These are phyloP conservation scores for Monosporascus sp. DNA, from an alignment of 2,329 filamentous ascomycete genomes.

Conservation along the genomic window DNA sequence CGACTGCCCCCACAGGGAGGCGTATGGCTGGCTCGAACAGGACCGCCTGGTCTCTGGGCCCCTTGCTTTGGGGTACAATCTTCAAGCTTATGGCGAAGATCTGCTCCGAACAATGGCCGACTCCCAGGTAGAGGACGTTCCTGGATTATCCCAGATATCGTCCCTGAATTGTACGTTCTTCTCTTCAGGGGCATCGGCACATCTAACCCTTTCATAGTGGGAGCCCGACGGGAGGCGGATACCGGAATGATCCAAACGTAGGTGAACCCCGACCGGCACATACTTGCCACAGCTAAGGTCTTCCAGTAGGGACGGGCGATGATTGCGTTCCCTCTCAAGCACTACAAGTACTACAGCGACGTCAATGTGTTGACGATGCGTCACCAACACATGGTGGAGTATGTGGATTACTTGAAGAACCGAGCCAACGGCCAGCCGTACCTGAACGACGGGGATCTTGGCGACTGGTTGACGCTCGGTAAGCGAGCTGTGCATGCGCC, in stretches of 20 bases:
- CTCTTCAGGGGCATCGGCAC: too few species aligned
- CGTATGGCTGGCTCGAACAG: conserved; percentile 11
- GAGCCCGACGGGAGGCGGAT: conserved; percentile 4
- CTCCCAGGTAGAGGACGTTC: conserved; percentile 5
- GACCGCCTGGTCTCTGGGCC: conserved; percentile 8
- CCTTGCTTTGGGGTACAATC: conserved; percentile 2
- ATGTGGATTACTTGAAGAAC: conserved; percentile 6
- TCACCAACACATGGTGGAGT: conserved; percentile 6
- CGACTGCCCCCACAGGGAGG: conserved; percentile 9
- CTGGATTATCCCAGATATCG: conserved; percentile 7
- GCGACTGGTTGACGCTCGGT: conserved; percentile 5
- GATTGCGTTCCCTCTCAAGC: conserved; percentile 3
- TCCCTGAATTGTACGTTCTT: conserved; percentile 6
- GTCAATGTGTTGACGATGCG: background rate
- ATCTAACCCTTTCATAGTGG: background rate
- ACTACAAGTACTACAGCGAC: conserved; percentile 9
- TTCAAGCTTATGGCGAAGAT: conserved; percentile 7
- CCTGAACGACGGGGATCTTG: conserved; percentile 8
- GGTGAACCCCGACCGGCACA: background rate
- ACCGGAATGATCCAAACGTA: conserved; percentile 9
- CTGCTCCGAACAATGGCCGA: conserved; percentile 9
- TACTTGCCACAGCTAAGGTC: background rate
- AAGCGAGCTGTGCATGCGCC: background rate
- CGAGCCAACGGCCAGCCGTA: conserved; percentile 2
- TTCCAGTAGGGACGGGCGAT: conserved; percentile 8